Percentiles rank a stretch among this genome's conserved stretches.
phyloP scores from a whole-genome alignment of 2,329 filamentous ascomycete genomes.

The Delphinella strobiligena region DNA sequence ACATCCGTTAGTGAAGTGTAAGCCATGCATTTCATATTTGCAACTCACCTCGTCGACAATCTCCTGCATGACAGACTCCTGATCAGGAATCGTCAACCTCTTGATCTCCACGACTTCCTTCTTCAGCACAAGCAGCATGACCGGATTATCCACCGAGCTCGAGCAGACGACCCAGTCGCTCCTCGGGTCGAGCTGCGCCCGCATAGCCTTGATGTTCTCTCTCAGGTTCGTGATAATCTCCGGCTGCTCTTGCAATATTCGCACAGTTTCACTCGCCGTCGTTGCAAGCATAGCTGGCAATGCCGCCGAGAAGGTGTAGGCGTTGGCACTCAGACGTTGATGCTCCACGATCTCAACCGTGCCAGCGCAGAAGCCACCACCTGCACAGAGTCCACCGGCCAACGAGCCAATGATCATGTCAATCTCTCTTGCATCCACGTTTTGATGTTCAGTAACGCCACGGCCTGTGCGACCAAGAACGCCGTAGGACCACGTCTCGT shows the following conservation, averaged over 20 bases:
- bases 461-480: slow-evolving; percentile 84
- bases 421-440: slow-evolving; percentile 83
- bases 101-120: slow-evolving; percentile 64
- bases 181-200: slow-evolving; percentile 75
- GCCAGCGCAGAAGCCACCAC: slow-evolving; percentile 91
- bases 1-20: too few relatives aligned
- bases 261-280: slow-evolving; percentile 86
- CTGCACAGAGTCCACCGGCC: slow-evolving; percentile 77
- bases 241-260: slow-evolving; percentile 73
- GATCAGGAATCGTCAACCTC: slow-evolving; percentile 58
- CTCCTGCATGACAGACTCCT: slow-evolving; percentile 77
- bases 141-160: slow-evolving; percentile 72
- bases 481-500: slow-evolving; percentile 96
- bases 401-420: slow-evolving; percentile 97
- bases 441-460: slow-evolving; percentile 89
- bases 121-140: slow-evolving; percentile 76
- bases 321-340: slow-evolving; percentile 81
- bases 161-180: slow-evolving; percentile 86
- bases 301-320: slow-evolving; percentile 93
- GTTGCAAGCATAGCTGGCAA: slow-evolving; percentile 88
- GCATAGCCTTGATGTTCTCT: slow-evolving; percentile 79
- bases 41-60: slow-evolving; percentile 82
- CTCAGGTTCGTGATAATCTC: slow-evolving; percentile 67
- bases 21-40: neutral
- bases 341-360: slow-evolving; percentile 87